Evolutionary conservation across 1,139 yeast species (phyloP).

Genomic region (Suhomyces anneliseae): DNA sequence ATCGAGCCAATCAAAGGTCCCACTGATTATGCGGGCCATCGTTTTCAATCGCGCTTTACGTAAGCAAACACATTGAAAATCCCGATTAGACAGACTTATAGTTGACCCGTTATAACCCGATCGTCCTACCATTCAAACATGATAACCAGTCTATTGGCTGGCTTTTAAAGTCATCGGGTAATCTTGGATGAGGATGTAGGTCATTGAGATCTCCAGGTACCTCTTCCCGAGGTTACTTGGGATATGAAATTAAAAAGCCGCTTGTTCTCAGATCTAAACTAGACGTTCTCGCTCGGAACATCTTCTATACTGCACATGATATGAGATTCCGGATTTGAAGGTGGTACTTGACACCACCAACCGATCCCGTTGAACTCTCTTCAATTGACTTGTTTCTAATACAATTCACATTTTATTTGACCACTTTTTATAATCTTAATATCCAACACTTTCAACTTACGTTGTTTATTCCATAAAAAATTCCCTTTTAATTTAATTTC

Average conservation of each 20-base stretch:
- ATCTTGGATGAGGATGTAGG: too few species aligned
- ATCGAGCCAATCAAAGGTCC: constrained; percentile 14
- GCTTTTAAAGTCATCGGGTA: background rate
- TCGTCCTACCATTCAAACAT: background rate
- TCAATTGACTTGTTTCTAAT: too few species aligned
- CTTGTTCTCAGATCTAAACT: background rate
- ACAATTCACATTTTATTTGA: too few species aligned
- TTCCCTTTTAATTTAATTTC: too few species aligned
- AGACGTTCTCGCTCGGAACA: background rate
- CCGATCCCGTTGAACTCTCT: background rate
- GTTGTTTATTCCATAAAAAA: background rate
- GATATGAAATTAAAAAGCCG: background rate
- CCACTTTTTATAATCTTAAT: background rate
- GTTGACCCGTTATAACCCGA: background rate
- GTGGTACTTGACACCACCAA: background rate
- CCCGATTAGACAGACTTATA: constrained; percentile 1
- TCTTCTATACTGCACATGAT: background rate
- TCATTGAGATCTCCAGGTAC: too few species aligned
- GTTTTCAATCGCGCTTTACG: background rate
- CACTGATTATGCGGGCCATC: constrained; percentile 11
- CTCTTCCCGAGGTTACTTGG: background rate
- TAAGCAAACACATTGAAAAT: background rate
- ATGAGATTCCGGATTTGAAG: background rate
- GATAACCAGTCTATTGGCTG: background rate
- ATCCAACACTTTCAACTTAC: background rate